A percentile compares a stretch with the other conserved stretches of the same genome.
These are phyloP conservation scores for Neurospora hispaniola DNA, from an alignment of 495 filamentous ascomycete genomes.

Conservation along the genomic window DNA sequence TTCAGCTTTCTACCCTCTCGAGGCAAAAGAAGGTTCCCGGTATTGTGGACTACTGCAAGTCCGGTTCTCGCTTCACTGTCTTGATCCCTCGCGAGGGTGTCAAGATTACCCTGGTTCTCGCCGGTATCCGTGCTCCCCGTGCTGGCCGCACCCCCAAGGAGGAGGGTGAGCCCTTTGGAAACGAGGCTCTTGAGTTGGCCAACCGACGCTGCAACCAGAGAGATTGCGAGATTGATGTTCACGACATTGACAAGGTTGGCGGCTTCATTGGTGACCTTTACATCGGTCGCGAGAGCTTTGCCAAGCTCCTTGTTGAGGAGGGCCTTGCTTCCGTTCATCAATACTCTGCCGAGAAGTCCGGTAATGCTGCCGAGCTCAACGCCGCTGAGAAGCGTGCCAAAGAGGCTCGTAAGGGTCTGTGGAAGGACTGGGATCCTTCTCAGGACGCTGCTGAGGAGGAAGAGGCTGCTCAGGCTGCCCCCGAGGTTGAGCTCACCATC, in stretches of 20 bases:
- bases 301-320: slow-evolving; percentile 87
- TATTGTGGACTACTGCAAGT: slow-evolving; percentile 94
- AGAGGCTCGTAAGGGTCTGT: slow-evolving; percentile 73
- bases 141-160: slow-evolving; percentile 77
- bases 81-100: slow-evolving; percentile 86
- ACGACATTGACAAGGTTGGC: slow-evolving; percentile 90
- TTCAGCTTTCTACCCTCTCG: slow-evolving; percentile 73
- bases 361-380: slow-evolving; percentile 74
- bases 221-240: slow-evolving; percentile 92
- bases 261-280: slow-evolving; percentile 95
- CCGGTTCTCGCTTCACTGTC: slow-evolving; percentile 85
- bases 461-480: slow-evolving; percentile 37
- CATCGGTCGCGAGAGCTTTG: slow-evolving; percentile 91
- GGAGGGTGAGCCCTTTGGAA: slow-evolving; percentile 82
- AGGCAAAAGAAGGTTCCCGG: slow-evolving; percentile 89
- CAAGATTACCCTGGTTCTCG: slow-evolving; percentile 91
- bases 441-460: slow-evolving; percentile 55
- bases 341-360: slow-evolving; percentile 93
- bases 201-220: slow-evolving; percentile 83
- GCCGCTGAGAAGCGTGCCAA: slow-evolving; percentile 85
- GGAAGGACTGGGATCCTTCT: slow-evolving; percentile 88
- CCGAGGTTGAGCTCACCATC: slow-evolving; percentile 29
- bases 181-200: slow-evolving; percentile 86
- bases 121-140: slow-evolving; percentile 83
- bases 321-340: slow-evolving; percentile 82